A percentile compares a stretch with the other conserved stretches of the same genome.
Conservation (phyloP, 1,284 basidiomycete genomes). For the Heliocybe sulcata region DNA sequence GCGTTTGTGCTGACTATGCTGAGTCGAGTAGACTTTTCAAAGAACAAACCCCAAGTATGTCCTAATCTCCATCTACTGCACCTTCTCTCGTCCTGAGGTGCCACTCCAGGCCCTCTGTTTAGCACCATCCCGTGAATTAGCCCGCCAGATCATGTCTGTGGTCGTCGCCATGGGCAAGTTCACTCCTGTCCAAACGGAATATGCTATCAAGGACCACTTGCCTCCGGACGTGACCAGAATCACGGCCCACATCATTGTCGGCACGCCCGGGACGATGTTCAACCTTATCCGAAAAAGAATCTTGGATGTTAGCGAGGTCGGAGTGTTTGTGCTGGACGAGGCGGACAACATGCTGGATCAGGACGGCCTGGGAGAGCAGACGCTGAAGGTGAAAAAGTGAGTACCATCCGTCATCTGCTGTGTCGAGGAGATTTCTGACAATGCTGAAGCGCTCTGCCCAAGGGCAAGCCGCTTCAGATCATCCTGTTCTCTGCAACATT, state of each 20-base stretch:
- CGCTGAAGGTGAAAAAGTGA: constrained; percentile 90
- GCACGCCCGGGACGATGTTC: constrained; percentile 93
- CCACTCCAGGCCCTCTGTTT: constrained; percentile 76
- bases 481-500: constrained; percentile 99
- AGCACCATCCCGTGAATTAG: constrained; percentile 93
- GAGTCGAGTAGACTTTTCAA: constrained; percentile 82
- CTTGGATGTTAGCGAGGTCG: constrained; percentile 76
- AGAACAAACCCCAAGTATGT: constrained; percentile 79
- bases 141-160: constrained; percentile 96
- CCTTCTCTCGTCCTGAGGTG: not conserved
- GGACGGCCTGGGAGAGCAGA: constrained; percentile 96
- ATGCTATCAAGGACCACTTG: constrained; percentile 87
- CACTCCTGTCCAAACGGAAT: constrained; percentile 87
- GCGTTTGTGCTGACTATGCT: constrained; percentile 98
- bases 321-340: constrained; percentile 96
- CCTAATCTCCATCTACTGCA: not conserved
- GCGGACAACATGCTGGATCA: constrained; percentile 99
- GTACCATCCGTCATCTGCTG: constrained; percentile 18
- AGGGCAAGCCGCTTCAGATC: constrained; percentile 63
- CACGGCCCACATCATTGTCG: constrained; percentile 89
- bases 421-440: constrained; percentile 7
- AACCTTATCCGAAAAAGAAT: constrained; percentile 74
- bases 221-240: constrained; percentile 64
- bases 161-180: constrained; percentile 94
- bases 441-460: constrained; percentile 55